These are phyloP conservation scores for Carex myosuroides DNA, from an alignment of 176 grass and related monocot genomes.

Conservation along the genomic window DNA sequence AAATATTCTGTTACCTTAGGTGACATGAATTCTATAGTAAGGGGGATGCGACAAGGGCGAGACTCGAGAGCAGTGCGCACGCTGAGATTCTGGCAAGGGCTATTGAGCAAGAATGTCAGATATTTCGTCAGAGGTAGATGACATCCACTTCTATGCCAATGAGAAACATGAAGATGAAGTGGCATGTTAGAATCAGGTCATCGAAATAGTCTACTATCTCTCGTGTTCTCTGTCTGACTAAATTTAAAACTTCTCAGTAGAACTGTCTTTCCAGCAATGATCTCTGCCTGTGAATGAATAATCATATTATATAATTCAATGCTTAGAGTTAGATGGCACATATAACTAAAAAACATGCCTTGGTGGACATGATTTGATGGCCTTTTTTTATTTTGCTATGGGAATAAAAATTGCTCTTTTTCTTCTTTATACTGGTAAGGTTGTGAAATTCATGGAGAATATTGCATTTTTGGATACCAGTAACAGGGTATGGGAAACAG, in stretches of 20 bases:
- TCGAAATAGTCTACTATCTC: constrained; percentile 15
- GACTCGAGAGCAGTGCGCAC: constrained; percentile 2
- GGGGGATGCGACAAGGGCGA: neutral
- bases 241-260: constrained; percentile 26
- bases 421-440: neutral
- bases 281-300: constrained; percentile 30
- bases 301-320: neutral
- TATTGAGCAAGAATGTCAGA: no score
- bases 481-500: neutral
- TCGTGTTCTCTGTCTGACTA: neutral
- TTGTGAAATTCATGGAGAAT: neutral
- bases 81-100: constrained; percentile 18
- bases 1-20: no score
- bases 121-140: no score
- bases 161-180: constrained; percentile 65
- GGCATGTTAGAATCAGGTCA: constrained; percentile 18
- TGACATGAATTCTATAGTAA: constrained; percentile 10
- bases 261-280: constrained; percentile 37
- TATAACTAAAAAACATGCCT: neutral
- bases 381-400: neutral
- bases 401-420: neutral
- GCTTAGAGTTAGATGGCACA: neutral
- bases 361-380: neutral
- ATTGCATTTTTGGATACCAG: neutral
- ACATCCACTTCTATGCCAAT: no score